Base-by-base conservation (phyloP, 176 grass and related monocot species). In the Zoysia pacifica region DNA sequence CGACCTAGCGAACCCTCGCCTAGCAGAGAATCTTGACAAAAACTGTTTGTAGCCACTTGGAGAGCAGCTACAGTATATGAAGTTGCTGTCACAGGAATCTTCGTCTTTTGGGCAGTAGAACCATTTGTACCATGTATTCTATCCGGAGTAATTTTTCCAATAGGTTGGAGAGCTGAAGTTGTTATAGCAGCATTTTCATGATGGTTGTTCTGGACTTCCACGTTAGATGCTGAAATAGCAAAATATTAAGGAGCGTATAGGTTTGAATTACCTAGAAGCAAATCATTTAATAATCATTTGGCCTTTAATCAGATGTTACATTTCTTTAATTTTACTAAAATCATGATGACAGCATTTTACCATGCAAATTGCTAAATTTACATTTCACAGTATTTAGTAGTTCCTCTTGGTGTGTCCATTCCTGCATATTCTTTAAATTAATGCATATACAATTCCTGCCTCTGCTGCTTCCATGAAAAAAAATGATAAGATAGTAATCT, bases 21-120 rank as follows among this genome's bases (percentile, higher is more conserved):
- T n/a, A 99, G 70, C 62, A 99, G 97, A 52, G 81, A 75, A 79
- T 99, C 97, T 84, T 99, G 97, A 47, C 88, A 91, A 75, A 99
- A 99, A 70, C 97, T 99, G 62, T 93, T 93, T 5, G 97, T 96
- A 38, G 86, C 97, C 82, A 95, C 81, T 93, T 99, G 97, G 62
- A 99, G 97, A 62, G 97, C 84, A 70, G 97, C 86, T 70, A 99
- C 90, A 41, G 97, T 93, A 76, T 99, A 93, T 41, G 93, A 88
- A 72, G 76, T 86, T 63, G 77, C 86, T 28, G 72, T 85, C 67
- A 89, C 84, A n/a, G 88, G 79, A n/a, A 91, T 43, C 84, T 86
- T 99, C 62, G 87, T 74, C 67, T 65, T 85, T 76, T 91, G 93
- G 11, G 77, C 72, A 59, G 47, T 62, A 76, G 90, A 89, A 51